Evolutionary conservation across 495 filamentous ascomycete species (phyloP), one percentile per base, ranked within the genome.

Genomic region (Aspergillus cavernicola): DNA sequence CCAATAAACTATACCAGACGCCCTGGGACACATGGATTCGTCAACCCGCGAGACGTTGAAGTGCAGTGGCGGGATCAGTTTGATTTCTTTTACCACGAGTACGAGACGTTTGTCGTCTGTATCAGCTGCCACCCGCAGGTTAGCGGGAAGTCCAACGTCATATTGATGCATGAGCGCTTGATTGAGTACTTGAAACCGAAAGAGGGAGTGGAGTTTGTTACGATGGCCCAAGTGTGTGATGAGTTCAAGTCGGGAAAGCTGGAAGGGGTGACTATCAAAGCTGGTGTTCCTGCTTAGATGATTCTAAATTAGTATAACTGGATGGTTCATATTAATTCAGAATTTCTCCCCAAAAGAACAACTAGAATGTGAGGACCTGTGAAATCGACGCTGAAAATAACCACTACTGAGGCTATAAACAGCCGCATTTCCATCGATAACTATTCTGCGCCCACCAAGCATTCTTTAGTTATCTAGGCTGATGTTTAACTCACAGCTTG

Each of bases 61-160:
- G 66, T 75, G 47, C 71, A 83, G 23, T 86, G 83, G 82, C 69
- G 75, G 47, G 71, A 77, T 37, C 77, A 82, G 40, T 85, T 84
- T 57, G 71, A 82, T 45, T 85, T 78, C 64, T 79, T 78, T 50
- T 85, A 83, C 53, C 70, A 77, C 28, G 81, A 85, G 63, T 77
- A 81, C 50, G 80, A 83, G 49, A 75, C 78, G 41, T 86, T 85
- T 53, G 68, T 84, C 10, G 84, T 84, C 62, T 81, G 81, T 53
- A 57, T 84, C 31, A 56, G 81, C 15, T 60, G 81, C 69, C 81
- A 84, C 63, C 80, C 81, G 16, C 80, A 84, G 67, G 82, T 79
- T 10, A 80, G 77, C 58, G 81, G 81, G 7, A 84, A 81, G 80
- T 75, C 80, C 23, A 80, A 84, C 72, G 72, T 84, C 9, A 76